These are phyloP conservation scores for Urtica urens DNA, from an alignment of 306 rosid species.

Conservation along the genomic window DNA sequence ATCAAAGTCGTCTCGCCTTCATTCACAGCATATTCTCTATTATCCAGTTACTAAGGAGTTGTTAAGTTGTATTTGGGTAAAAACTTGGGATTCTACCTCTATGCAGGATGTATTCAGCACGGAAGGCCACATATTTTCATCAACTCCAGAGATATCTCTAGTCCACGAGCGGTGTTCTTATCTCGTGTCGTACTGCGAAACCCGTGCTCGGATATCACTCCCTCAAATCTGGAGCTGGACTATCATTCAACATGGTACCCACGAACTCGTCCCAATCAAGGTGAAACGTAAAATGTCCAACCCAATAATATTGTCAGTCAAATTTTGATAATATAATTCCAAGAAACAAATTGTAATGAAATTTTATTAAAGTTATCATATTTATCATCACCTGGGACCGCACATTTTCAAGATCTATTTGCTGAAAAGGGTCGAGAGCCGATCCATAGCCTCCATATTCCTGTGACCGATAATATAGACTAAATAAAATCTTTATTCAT, in stretches of 20 bases:
- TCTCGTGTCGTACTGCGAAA: too few species aligned
- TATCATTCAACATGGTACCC: background rate
- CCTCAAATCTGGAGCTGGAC: background rate
- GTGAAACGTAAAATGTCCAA: background rate
- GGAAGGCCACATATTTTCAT: too few species aligned
- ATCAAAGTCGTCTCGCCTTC: too few species aligned
- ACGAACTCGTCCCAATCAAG: conserved; percentile 21
- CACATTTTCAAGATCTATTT: background rate
- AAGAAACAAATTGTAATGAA: background rate
- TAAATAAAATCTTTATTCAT: background rate
- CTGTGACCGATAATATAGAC: background rate
- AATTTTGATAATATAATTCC: background rate
- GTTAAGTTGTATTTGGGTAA: too few species aligned
- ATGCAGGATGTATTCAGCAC: too few species aligned
- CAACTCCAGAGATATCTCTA: too few species aligned
- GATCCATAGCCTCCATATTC: background rate
- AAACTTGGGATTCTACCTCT: too few species aligned
- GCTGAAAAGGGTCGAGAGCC: background rate
- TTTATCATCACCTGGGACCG: background rate
- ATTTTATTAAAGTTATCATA: background rate
- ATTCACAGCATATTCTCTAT: too few species aligned
- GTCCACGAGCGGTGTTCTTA: too few species aligned
- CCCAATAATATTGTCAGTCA: background rate
- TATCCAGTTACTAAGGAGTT: too few species aligned
- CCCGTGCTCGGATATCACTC: conserved; percentile 2